phyloP scores from a whole-genome alignment of 176 grass and related monocot species.

The Musa beccarii region DNA sequence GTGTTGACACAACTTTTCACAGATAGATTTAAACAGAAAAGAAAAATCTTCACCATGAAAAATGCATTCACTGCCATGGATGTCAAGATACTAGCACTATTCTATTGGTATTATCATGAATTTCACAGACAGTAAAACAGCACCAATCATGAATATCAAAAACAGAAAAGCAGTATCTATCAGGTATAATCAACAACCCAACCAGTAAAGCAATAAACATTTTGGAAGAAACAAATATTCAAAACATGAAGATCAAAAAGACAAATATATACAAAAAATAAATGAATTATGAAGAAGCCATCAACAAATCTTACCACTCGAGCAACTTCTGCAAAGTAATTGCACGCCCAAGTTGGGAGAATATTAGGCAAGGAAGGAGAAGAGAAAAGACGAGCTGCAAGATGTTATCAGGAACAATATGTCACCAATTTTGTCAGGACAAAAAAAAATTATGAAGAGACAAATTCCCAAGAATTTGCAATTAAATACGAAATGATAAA shows the following conservation, averaged over 20 bases:
- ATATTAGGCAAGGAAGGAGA: constrained; percentile 95
- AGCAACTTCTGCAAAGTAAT: constrained; percentile 74
- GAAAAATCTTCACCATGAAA: neutral
- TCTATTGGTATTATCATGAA: too few relatives aligned
- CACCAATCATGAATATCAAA: neutral
- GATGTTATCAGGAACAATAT: constrained; percentile 22
- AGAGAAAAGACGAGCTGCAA: constrained; percentile 97
- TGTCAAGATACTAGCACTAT: neutral
- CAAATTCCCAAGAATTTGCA: neutral
- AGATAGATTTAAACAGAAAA: neutral
- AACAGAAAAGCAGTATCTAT: neutral
- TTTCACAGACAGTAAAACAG: neutral
- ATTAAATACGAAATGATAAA: neutral
- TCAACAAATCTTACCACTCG: constrained; percentile 54
- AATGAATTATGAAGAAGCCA: neutral
- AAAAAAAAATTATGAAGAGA: neutral
- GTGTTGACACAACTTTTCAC: neutral
- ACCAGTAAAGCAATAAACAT: neutral
- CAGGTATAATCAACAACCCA: neutral
- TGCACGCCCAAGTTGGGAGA: constrained; percentile 85
- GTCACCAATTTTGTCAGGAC: neutral
- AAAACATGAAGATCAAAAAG: neutral
- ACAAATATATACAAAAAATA: neutral
- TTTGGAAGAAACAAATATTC: neutral
- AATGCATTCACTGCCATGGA: neutral